Base-by-base conservation (phyloP, 2,329 filamentous ascomycete genomes). In the Colletotrichum tofieldiae region DNA sequence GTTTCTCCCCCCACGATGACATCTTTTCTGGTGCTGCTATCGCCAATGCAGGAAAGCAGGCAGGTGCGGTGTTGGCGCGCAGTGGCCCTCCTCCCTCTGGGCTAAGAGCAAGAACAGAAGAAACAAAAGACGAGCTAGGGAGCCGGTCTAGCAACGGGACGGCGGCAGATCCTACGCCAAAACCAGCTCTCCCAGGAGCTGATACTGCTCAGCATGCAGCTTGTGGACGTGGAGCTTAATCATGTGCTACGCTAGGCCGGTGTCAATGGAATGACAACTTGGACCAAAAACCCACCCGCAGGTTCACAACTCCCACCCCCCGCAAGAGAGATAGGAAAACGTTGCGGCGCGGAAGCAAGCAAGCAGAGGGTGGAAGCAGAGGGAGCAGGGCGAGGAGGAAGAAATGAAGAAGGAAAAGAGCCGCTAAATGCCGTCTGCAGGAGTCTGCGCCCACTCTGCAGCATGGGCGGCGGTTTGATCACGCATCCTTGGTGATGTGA, bases 361-460 rank as follows among this genome's bases (percentile, higher is more conserved):
- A 23, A 23, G n/a, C 32, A 39, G 45, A 39, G 23, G 14, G n/a
- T 26, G 14, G 6, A 39, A 39, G 20, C 20, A 39, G n/a, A 62
- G 32, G 32, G 29, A 51, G 4, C 4, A 32, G 47, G 35, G 49
- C 23, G 47, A 43, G 14, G 47, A 51, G 51, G 23, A 51, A 45
- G 41, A 23, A 26, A n/a, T 18, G 32, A 35, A 20, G 49, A 37
- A 66, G 59, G 35, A 20, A 55, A 51, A 66, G 65, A 56, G 63
- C 69, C 65, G 69, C 69, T 70, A 54, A 69, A 47, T 69, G 41
- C 65, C 66, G 59, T 43, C 65, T 68, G 68, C 68, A 71, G 58
- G 58, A 70, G 51, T 71, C 65, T 68, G 54, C 45, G 60, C 69
- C 49, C 52, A 59, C 12, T 63, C 52, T 72, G 69, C 65, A 64